Evolutionary conservation across 139 green algal genomes (phyloP).

Genomic region (Tetradesmus obliquus): DNA sequence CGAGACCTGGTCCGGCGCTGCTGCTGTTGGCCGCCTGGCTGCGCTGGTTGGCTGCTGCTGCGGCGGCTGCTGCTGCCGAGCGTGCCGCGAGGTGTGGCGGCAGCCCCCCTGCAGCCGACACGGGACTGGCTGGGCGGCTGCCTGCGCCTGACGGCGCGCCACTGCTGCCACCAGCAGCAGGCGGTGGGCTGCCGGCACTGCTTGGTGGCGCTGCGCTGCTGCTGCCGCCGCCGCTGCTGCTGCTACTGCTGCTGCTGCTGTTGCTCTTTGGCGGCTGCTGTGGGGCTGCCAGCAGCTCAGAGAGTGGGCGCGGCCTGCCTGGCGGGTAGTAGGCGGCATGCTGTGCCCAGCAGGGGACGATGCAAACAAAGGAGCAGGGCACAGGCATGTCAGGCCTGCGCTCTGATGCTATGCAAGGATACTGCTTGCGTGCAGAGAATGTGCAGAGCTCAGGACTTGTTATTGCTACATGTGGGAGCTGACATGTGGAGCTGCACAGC

Average conservation of each 20-base stretch:
- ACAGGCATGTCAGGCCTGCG: background rate
- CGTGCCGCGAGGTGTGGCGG: background rate
- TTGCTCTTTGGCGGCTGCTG: background rate
- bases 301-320: slow-evolving; percentile 9
- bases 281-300: slow-evolving; percentile 2
- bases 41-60: background rate
- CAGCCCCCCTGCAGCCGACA: background rate
- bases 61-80: background rate
- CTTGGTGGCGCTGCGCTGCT: background rate
- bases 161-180: background rate
- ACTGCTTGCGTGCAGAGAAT: background rate
- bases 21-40: background rate
- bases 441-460: background rate
- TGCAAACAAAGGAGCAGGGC: background rate
- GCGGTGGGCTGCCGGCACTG: background rate
- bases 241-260: background rate
- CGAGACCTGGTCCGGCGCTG: background rate
- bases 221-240: background rate
- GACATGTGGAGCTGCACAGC: background rate
- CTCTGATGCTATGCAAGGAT: background rate
- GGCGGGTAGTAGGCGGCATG: background rate
- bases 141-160: background rate
- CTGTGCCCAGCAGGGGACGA: background rate
- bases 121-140: background rate
- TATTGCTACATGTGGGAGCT: background rate